Percentiles rank a stretch among this genome's conserved stretches.
phyloP scores from a whole-genome alignment of 192 early-diverging fungal species.

The Umbelopsis sp. region DNA sequence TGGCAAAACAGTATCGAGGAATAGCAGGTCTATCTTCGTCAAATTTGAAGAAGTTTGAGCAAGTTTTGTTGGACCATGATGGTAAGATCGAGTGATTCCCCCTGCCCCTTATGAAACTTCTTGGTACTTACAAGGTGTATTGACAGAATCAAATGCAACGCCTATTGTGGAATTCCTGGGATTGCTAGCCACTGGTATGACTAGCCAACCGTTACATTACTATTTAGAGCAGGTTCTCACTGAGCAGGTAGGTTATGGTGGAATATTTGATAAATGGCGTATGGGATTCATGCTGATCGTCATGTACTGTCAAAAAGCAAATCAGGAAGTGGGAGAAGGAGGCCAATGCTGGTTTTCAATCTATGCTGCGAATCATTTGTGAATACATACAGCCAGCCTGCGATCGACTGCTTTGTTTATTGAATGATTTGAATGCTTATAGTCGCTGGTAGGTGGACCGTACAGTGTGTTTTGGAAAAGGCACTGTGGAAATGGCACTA shows the following conservation, averaged over 20 bases:
- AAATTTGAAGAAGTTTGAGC: slow-evolving; percentile 6
- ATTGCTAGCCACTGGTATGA: slow-evolving; percentile 23
- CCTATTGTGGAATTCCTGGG: slow-evolving; percentile 26
- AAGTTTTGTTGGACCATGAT: slow-evolving; percentile 13
- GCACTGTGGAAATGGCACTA: neutral
- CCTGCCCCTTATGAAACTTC: no score
- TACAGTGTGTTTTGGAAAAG: no score
- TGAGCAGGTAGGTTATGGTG: slow-evolving; percentile 17
- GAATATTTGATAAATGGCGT: neutral
- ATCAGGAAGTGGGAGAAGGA: slow-evolving; percentile 27
- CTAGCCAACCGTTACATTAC: slow-evolving; percentile 16
- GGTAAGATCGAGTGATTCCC: neutral
- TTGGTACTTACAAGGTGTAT: neutral
- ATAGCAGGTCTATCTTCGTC: slow-evolving; percentile 5
- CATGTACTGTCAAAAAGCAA: neutral
- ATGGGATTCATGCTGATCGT: neutral
- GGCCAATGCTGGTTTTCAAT: slow-evolving; percentile 14
- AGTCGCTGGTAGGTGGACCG: slow-evolving; percentile 17
- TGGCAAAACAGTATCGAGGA: slow-evolving; percentile 15
- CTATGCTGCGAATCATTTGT: slow-evolving; percentile 21
- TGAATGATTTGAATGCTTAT: slow-evolving; percentile 25
- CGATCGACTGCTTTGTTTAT: slow-evolving; percentile 13
- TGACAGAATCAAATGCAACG: slow-evolving; percentile 6
- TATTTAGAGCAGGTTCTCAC: slow-evolving; percentile 23
- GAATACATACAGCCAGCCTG: slow-evolving; percentile 29